Evolutionary conservation across 331 rosid species (phyloP).

Genomic region (Pyrus hybrid): DNA sequence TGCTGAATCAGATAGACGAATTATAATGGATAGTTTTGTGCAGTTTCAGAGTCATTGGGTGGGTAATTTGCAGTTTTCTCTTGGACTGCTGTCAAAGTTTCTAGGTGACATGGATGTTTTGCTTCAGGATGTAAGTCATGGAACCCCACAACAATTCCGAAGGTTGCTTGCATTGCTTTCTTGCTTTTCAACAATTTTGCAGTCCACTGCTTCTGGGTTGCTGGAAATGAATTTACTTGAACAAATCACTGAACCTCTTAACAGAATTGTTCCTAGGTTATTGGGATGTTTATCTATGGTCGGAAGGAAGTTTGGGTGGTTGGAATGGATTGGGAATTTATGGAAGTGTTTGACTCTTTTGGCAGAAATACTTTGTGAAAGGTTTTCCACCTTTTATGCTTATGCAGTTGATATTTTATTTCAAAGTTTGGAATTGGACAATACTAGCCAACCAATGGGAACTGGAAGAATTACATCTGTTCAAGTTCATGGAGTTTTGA

Average conservation of each 20-base stretch:
- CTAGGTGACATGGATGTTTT: conserved; percentile 92
- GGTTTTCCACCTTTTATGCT: conserved; percentile 62
- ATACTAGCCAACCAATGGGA: conserved; percentile 23
- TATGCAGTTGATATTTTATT: conserved; percentile 67
- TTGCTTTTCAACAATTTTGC: conserved; percentile 77
- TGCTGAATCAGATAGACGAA: conserved; percentile 48
- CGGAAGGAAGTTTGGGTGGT: conserved; percentile 90
- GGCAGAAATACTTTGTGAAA: conserved; percentile 76
- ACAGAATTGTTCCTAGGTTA: conserved; percentile 58
- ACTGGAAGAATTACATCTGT: conserved; percentile 48
- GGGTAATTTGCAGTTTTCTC: conserved; percentile 70
- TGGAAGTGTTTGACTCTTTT: conserved; percentile 94
- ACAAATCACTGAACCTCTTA: conserved; percentile 74
- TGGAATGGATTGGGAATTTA: conserved; percentile 84
- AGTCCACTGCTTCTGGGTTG: conserved; percentile 86
- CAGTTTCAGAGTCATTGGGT: conserved; percentile 97
- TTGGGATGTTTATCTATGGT: conserved; percentile 71
- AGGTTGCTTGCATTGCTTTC: conserved; percentile 72
- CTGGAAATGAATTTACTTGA: conserved; percentile 79
- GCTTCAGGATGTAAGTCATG: conserved; percentile 78
- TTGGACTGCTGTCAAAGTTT: conserved; percentile 74
- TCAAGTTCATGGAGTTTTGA: conserved; percentile 86
- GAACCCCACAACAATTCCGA: conserved; percentile 67
- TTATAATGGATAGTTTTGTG: conserved; percentile 76
- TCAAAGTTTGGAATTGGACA: conserved; percentile 58